Evolutionary conservation across 352 stramenopile genomes (phyloP).

Genomic region (Globisporangium rhizosaccharum): DNA sequence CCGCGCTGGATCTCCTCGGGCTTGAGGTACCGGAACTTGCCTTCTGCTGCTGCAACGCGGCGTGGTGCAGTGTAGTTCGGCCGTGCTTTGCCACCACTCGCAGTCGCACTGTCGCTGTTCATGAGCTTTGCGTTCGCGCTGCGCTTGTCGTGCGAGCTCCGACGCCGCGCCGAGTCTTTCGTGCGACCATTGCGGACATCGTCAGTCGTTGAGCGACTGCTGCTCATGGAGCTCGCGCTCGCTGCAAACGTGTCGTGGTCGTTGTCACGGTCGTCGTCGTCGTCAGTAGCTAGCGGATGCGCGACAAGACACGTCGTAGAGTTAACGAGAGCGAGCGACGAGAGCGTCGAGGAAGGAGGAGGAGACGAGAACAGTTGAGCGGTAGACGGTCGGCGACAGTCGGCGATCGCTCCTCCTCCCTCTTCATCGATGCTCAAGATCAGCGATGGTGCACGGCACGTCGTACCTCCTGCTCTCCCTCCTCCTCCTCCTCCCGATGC

Average conservation of each 20-base stretch:
- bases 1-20: conserved; percentile 70
- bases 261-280: conserved; percentile 18
- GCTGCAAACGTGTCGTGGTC: conserved; percentile 10
- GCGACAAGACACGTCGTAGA: conserved; percentile 57
- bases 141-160: conserved; percentile 12
- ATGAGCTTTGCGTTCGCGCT: conserved; percentile 13
- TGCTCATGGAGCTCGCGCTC: conserved; percentile 18
- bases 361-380: too few relatives aligned
- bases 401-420: not conserved
- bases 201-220: conserved; percentile 13
- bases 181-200: not conserved
- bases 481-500: not conserved
- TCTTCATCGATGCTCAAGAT: conserved; percentile 1
- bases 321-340: conserved; percentile 29
- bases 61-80: conserved; percentile 25
- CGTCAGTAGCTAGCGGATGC: conserved; percentile 26
- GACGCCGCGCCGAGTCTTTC: conserved; percentile 9
- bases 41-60: conserved; percentile 16
- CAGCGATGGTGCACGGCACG: not conserved
- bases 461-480: conserved; percentile 13
- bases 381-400: too few relatives aligned
- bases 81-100: not conserved
- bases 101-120: not conserved
- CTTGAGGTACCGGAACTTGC: conserved; percentile 78
- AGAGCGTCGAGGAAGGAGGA: conserved; percentile 6